phyloP scores from a whole-genome alignment of 2,329 filamentous ascomycete species.

The Aspergillus latus region DNA sequence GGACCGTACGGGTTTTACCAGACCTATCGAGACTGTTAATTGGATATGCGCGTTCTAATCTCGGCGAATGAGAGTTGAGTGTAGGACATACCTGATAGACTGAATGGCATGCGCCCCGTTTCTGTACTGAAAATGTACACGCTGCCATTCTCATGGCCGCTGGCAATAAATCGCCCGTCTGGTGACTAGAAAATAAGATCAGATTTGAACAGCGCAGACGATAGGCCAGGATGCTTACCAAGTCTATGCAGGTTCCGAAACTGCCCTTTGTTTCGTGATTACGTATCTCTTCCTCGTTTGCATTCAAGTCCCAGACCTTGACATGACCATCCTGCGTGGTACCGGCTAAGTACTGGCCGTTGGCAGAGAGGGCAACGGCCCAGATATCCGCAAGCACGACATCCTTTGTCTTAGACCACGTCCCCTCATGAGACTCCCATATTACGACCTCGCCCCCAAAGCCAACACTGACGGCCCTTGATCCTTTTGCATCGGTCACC shows the following conservation, averaged over 20 bases:
- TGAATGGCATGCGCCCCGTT: constrained; percentile 79
- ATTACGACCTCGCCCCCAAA: constrained; percentile 87
- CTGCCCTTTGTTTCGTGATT: constrained; percentile 91
- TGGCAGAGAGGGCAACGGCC: constrained; percentile 81
- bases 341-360: constrained; percentile 78
- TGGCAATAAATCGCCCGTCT: constrained; percentile 84
- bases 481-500: constrained; percentile 67
- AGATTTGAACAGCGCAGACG: constrained; percentile 9
- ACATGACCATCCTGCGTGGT: constrained; percentile 86
- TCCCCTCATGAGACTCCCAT: constrained; percentile 64
- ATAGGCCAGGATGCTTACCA: constrained; percentile 50
- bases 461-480: constrained; percentile 75
- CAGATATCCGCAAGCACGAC: constrained; percentile 73
- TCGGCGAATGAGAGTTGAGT: background rate
- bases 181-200: constrained; percentile 47
- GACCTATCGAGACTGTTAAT: constrained; percentile 53
- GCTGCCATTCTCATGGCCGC: constrained; percentile 86
- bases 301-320: constrained; percentile 77
- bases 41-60: background rate
- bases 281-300: constrained; percentile 62
- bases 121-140: constrained; percentile 96
- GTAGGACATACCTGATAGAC: constrained; percentile 66
- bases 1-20: constrained; percentile 81
- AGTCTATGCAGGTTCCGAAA: constrained; percentile 84
- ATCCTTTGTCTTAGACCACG: constrained; percentile 49